phyloP scores from a whole-genome alignment of 2,329 filamentous ascomycete species.

The Dothistroma septosporum region DNA sequence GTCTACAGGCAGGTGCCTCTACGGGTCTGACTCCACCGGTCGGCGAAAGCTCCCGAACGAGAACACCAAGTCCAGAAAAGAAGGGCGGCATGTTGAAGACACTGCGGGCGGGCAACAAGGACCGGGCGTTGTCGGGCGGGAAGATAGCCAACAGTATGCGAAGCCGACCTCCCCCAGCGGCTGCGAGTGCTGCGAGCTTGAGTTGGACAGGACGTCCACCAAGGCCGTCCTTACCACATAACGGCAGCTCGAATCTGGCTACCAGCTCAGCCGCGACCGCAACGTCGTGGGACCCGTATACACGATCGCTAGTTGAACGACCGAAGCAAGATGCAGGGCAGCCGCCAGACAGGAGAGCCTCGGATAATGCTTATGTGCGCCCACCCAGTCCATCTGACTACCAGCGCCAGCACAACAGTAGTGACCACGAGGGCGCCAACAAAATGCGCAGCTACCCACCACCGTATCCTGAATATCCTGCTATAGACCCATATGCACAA shows the following conservation, averaged over 20 bases:
- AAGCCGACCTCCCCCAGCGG: constrained; percentile 49
- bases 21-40: constrained; percentile 22
- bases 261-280: constrained; percentile 7
- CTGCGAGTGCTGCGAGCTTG: constrained; percentile 59
- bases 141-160: constrained; percentile 42
- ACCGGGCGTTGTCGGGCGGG: constrained; percentile 38
- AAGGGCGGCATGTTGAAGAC: constrained; percentile 52
- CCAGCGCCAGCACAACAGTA: constrained; percentile 17
- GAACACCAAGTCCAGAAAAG: constrained; percentile 60
- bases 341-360: constrained; percentile 18
- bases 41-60: constrained; percentile 37
- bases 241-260: constrained; percentile 6
- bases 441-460: constrained; percentile 19
- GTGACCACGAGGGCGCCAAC: constrained; percentile 17
- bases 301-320: constrained; percentile 30
- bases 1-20: constrained; percentile 18
- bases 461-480: constrained; percentile 33
- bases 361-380: constrained; percentile 24
- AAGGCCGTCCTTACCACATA: constrained; percentile 16
- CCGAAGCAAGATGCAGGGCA: constrained; percentile 2
- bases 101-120: constrained; percentile 31
- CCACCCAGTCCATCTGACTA: constrained; percentile 33
- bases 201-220: constrained; percentile 49
- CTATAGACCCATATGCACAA: constrained; percentile 24
- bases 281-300: constrained; percentile 34